Evolutionary conservation across 352 stramenopile genomes (phyloP).

Genomic region (Phytophthora fragariaefolia): DNA sequence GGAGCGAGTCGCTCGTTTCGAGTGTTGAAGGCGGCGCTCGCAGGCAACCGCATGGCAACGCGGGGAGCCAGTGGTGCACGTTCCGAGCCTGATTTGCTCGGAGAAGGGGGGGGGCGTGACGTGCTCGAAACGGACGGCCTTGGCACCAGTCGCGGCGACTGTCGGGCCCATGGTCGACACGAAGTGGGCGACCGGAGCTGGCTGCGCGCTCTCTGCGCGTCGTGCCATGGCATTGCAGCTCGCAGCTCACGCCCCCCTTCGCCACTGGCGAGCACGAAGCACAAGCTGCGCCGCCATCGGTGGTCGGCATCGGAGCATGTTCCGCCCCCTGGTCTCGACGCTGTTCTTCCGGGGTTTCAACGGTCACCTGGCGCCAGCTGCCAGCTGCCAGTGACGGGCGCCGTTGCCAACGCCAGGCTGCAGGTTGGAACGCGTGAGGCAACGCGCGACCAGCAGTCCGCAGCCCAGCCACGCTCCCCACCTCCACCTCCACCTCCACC

Average conservation of each 20-base stretch:
- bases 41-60: background rate
- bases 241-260: background rate
- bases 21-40: background rate
- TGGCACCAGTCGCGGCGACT: no score
- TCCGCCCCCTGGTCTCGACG: conserved; percentile 19
- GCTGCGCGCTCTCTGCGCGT: background rate
- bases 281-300: background rate
- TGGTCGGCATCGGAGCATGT: conserved; percentile 2
- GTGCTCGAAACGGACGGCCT: conserved; percentile 19
- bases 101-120: background rate
- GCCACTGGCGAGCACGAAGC: background rate
- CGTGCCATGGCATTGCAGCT: background rate
- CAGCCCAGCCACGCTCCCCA: no score
- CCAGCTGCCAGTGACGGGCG: conserved; percentile 14
- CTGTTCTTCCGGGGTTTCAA: conserved; percentile 25
- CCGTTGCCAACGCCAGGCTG: conserved; percentile 14
- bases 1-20: conserved; percentile 8
- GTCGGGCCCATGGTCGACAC: background rate
- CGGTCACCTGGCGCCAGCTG: conserved; percentile 15
- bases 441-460: conserved; percentile 4
- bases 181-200: background rate
- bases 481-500: no score
- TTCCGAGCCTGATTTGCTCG: conserved; percentile 2
- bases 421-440: background rate
- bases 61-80: background rate